Evolutionary conservation across 495 filamentous ascomycete species (phyloP), one percentile per base, ranked within the genome.

Genomic region (Hypoxylon fuscum): DNA sequence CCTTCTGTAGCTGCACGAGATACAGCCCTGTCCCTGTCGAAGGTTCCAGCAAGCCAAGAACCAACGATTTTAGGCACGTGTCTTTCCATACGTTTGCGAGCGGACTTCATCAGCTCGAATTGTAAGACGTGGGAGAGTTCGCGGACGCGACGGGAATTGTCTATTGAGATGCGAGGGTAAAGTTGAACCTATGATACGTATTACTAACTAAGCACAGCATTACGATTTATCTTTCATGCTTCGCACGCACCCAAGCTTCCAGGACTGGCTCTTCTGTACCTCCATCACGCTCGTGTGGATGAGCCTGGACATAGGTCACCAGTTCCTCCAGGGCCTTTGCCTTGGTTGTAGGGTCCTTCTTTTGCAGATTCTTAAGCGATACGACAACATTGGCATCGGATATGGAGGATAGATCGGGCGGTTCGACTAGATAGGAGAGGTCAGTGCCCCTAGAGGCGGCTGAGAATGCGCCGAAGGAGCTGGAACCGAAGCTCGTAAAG

Each of bases 311-410:
- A 66, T 88, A 83, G 34, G 82, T 70, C 41, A 88, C 83, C 27
- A 99, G 72, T 37, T 97, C 94, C 51, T 98, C 94, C 45, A 99
- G 72, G 0, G 92, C 95, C 71, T 96, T 97, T n/a, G 88, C 81
- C 66, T 96, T 94, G 22, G 96, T 99, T 11, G 85, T 94, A 55
- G 88, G 88, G 77, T 97, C 93, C 74, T 92, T 96, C 77, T 98
- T 99, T 42, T 86, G 82, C 12, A 97, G 80, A 65, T 93, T 96
- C 72, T 97, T 96, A 79, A 96, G 93, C 17, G 88, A 83, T 7
- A 99, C 93, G 11, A 91, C 85, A 43, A 95, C 78, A 67, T 92
- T 90, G 23, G 91, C 79, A 45, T 96, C 88, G 10, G 84, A 90
- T 54, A 98, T 87, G 22, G 70, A 75, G 25, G 87, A 88, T 44